Conservation (phyloP, 805 yeast species). For the Jamesozyma piceae region DNA sequence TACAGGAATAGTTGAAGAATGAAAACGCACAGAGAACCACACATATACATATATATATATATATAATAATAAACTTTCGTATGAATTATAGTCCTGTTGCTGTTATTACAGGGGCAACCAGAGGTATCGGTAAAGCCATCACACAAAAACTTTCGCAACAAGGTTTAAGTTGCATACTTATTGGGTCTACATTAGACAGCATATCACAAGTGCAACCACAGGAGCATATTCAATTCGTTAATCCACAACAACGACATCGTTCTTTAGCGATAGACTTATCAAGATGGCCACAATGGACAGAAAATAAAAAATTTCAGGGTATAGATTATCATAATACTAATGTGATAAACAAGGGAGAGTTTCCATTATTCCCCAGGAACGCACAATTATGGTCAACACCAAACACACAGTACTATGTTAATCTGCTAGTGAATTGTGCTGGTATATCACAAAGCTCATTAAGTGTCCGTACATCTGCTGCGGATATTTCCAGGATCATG, state of each 20-base stretch:
- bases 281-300: slow-evolving; percentile 25
- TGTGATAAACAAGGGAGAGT: neutral
- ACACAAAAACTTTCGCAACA: slow-evolving; percentile 21
- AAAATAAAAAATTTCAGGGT: slow-evolving; percentile 8
- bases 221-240: slow-evolving; percentile 7
- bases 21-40: too few relatives aligned
- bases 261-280: slow-evolving; percentile 22
- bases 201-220: slow-evolving; percentile 1
- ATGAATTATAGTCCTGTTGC: slow-evolving; percentile 18
- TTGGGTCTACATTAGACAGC: slow-evolving; percentile 19
- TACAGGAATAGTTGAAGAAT: too few relatives aligned
- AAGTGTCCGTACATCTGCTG: slow-evolving; percentile 13
- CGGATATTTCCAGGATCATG: slow-evolving; percentile 14
- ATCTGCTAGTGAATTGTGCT: slow-evolving; percentile 26
- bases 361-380: neutral
- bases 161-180: slow-evolving; percentile 21
- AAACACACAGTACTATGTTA: slow-evolving; percentile 10
- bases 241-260: slow-evolving; percentile 17
- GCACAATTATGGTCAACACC: slow-evolving; percentile 2
- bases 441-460: slow-evolving; percentile 25
- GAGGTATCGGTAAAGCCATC: slow-evolving; percentile 35
- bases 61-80: neutral
- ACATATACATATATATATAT: too few relatives aligned
- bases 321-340: slow-evolving; percentile 5
- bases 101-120: slow-evolving; percentile 36